phyloP scores from a whole-genome alignment of 164 flowering plant species.

The Dillenia turbinata region DNA sequence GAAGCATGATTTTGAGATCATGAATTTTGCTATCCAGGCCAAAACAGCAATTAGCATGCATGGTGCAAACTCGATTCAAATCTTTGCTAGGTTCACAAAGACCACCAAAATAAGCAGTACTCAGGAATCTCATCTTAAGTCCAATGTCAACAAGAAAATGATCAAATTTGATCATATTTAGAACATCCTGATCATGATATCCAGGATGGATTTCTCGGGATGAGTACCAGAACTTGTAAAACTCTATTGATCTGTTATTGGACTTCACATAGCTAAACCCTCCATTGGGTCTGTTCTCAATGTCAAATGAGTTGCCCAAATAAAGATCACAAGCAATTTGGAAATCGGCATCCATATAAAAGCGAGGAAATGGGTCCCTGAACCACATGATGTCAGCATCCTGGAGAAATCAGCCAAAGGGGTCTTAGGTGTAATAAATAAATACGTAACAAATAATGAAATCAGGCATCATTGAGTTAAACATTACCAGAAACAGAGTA shows the following conservation, averaged over 20 bases:
- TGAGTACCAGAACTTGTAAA: conserved; percentile 72
- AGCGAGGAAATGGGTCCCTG: conserved; percentile 65
- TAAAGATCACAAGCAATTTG: conserved; percentile 83
- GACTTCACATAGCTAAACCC: conserved; percentile 76
- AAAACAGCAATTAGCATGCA: conserved; percentile 85
- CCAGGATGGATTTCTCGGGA: conserved; percentile 51
- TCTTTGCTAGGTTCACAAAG: conserved; percentile 71
- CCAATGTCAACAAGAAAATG: conserved; percentile 36
- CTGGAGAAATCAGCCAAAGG: conserved; percentile 26
- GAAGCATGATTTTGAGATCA: conserved; percentile 63
- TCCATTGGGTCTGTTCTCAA: conserved; percentile 62
- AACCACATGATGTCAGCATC: conserved; percentile 94
- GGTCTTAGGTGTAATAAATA: too few relatives aligned
- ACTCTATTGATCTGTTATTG: conserved; percentile 54
- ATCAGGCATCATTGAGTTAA: too few relatives aligned
- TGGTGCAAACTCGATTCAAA: conserved; percentile 68
- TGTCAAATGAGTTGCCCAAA: conserved; percentile 40
- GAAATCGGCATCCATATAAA: conserved; percentile 63
- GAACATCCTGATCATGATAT: conserved; percentile 76
- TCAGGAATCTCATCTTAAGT: conserved; percentile 54
- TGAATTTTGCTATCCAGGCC: conserved; percentile 68
- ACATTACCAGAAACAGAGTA: too few relatives aligned
- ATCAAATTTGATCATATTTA: conserved; percentile 54
- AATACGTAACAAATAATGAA: too few relatives aligned
- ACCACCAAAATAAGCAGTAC: conserved; percentile 77